Evolutionary conservation across 768 basidiomycete genomes (phyloP).

Genomic region (Butyriboletus loyo): DNA sequence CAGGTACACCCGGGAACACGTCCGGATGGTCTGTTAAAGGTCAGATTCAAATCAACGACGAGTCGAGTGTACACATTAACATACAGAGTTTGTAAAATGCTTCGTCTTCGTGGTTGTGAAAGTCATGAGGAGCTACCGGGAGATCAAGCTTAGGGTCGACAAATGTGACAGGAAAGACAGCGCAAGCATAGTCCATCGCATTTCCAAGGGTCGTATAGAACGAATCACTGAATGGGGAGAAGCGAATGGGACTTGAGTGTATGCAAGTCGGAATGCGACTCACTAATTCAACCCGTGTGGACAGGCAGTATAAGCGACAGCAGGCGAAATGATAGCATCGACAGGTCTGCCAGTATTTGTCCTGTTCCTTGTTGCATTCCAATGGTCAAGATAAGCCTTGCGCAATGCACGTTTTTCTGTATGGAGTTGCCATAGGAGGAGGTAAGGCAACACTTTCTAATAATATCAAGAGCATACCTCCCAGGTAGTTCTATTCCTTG

Average conservation of each 20-base stretch:
- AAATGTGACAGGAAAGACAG: conserved; percentile 46
- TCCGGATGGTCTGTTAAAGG: conserved; percentile 40
- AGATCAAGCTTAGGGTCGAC: conserved; percentile 43
- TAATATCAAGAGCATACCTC: conserved; percentile 32
- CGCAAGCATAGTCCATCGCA: conserved; percentile 42
- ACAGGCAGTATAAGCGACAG: conserved; percentile 39
- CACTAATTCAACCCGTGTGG: conserved; percentile 45
- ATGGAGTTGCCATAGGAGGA: conserved; percentile 44
- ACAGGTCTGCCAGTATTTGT: conserved; percentile 51
- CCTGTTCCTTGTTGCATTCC: conserved; percentile 40
- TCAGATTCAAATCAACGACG: neutral
- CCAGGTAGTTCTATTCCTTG: conserved; percentile 38
- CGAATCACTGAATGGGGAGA: conserved; percentile 27
- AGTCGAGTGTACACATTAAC: conserved; percentile 10
- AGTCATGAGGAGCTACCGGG: conserved; percentile 35
- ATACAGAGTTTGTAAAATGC: conserved; percentile 44
- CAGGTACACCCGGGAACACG: conserved; percentile 43
- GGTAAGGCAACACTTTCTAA: neutral
- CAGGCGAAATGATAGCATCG: conserved; percentile 51
- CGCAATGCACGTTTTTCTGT: conserved; percentile 38
- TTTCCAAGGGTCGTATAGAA: conserved; percentile 50
- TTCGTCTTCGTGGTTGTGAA: conserved; percentile 43
- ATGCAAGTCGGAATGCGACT: conserved; percentile 10
- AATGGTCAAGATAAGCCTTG: conserved; percentile 47
- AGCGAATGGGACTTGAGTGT: conserved; percentile 15